Conservation (phyloP, 2,329 filamentous ascomycete genomes). For the Clathrospora elynae region DNA sequence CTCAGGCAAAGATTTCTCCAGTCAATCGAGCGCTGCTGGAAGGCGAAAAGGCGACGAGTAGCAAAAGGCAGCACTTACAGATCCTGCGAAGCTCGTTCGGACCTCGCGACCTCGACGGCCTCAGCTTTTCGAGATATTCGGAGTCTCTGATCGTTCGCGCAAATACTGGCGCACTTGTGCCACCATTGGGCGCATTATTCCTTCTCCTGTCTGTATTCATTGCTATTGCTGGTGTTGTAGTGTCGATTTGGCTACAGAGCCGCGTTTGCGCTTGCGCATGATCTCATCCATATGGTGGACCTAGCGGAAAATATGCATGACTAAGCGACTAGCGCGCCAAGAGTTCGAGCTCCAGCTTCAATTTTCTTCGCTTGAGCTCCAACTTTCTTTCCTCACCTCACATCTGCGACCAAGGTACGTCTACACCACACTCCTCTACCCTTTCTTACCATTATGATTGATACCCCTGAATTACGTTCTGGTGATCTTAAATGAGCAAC, state of each 20-base stretch:
- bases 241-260: conserved; percentile 11
- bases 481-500: conserved; percentile 61
- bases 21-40: neutral
- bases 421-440: conserved; percentile 1
- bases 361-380: conserved; percentile 32
- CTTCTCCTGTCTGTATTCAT: conserved; percentile 72
- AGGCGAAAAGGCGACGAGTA: neutral
- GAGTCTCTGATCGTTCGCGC: conserved; percentile 57
- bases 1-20: neutral
- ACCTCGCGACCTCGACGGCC: conserved; percentile 63
- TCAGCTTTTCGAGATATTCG: conserved; percentile 51
- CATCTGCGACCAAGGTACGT: conserved; percentile 34
- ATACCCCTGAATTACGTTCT: conserved; percentile 59
- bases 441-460: conserved; percentile 52
- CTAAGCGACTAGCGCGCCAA: conserved; percentile 40
- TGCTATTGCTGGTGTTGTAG: conserved; percentile 23
- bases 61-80: conserved; percentile 63
- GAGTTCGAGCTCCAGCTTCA: conserved; percentile 34
- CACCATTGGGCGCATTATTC: conserved; percentile 83
- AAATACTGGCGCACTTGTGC: conserved; percentile 76
- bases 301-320: conserved; percentile 27
- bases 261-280: conserved; percentile 10
- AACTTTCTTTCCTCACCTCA: conserved; percentile 28
- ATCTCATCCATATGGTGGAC: conserved; percentile 18
- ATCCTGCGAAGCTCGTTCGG: conserved; percentile 80